Conservation (phyloP, 2,329 filamentous ascomycete species). For the Corinectria fuckeliana region DNA sequence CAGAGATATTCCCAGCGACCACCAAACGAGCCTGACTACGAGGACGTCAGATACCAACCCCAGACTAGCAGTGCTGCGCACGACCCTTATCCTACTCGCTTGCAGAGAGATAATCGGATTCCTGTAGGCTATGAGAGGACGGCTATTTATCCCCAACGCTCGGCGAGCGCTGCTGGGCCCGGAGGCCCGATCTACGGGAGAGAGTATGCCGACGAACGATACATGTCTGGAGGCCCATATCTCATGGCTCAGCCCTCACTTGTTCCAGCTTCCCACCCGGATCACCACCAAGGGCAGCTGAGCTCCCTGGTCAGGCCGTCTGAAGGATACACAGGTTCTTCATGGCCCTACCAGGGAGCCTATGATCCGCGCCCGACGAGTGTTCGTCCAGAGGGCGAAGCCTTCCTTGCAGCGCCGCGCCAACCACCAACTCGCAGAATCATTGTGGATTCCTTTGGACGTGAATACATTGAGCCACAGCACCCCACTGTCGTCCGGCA, state of each 20-base stretch:
- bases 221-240: constrained; percentile 38
- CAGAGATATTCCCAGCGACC: constrained; percentile 56
- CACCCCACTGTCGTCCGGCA: constrained; percentile 53
- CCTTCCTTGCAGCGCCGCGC: constrained; percentile 58
- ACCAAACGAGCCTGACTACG: constrained; percentile 36
- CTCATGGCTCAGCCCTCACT: constrained; percentile 48
- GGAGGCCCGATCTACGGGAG: constrained; percentile 41
- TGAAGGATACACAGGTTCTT: constrained; percentile 48
- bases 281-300: constrained; percentile 13
- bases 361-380: constrained; percentile 53
- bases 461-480: constrained; percentile 72
- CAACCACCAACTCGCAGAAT: constrained; percentile 70
- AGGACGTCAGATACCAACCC: constrained; percentile 52
- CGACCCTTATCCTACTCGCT: constrained; percentile 42
- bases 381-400: constrained; percentile 56
- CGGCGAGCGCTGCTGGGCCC: constrained; percentile 35
- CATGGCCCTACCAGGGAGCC: constrained; percentile 53
- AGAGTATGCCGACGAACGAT: constrained; percentile 44
- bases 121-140: constrained; percentile 44
- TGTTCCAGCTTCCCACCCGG: constrained; percentile 44
- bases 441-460: constrained; percentile 82
- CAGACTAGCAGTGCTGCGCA: constrained; percentile 45
- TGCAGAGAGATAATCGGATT: constrained; percentile 40
- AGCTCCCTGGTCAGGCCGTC: constrained; percentile 51
- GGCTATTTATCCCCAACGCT: constrained; percentile 32